These are phyloP conservation scores for Ustilago tritici DNA, from an alignment of 1,284 basidiomycete species.

Conservation along the genomic window DNA sequence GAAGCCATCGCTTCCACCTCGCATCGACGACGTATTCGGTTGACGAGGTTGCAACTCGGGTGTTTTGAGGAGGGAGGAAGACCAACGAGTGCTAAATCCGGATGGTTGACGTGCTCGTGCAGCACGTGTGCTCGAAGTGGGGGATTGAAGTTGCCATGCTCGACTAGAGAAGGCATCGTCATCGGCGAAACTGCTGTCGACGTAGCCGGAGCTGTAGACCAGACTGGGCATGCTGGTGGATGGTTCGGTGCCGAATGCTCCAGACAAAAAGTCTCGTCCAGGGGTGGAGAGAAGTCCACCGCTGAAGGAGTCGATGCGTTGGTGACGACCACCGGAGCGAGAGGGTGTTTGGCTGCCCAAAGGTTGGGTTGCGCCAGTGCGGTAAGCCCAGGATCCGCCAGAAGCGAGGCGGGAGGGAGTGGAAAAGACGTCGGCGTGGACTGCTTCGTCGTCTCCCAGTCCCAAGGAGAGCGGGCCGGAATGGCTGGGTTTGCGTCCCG, in stretches of 20 bases:
- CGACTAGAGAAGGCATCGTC: conserved; percentile 36
- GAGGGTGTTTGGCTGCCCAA: conserved; percentile 46
- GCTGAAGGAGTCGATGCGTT: conserved; percentile 49
- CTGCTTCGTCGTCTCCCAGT: conserved; percentile 39
- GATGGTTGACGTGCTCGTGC: conserved; percentile 44
- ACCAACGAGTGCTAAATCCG: conserved; percentile 45
- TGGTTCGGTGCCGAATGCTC: conserved; percentile 47
- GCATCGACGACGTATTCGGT: conserved; percentile 33
- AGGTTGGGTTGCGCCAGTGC: conserved; percentile 22
- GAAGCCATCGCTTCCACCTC: conserved; percentile 36
- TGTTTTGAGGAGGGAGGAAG: conserved; percentile 45
- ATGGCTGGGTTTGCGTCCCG: conserved; percentile 41
- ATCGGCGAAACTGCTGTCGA: conserved; percentile 36
- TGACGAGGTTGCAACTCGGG: conserved; percentile 53
- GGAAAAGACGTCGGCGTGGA: conserved; percentile 58
- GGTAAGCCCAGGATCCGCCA: conserved; percentile 47
- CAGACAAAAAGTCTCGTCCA: conserved; percentile 41
- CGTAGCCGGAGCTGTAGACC: conserved; percentile 50
- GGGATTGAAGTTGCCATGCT: conserved; percentile 54
- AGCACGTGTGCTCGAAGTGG: conserved; percentile 52
- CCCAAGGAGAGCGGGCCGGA: conserved; percentile 40
- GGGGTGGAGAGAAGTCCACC: conserved; percentile 46
- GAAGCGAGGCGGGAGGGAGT: conserved; percentile 56
- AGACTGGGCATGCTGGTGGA: conserved; percentile 54
- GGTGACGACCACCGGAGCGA: conserved; percentile 43